Base-by-base conservation (phyloP, 2,329 filamentous ascomycete genomes). In the Arthrobotrys musiformis region DNA sequence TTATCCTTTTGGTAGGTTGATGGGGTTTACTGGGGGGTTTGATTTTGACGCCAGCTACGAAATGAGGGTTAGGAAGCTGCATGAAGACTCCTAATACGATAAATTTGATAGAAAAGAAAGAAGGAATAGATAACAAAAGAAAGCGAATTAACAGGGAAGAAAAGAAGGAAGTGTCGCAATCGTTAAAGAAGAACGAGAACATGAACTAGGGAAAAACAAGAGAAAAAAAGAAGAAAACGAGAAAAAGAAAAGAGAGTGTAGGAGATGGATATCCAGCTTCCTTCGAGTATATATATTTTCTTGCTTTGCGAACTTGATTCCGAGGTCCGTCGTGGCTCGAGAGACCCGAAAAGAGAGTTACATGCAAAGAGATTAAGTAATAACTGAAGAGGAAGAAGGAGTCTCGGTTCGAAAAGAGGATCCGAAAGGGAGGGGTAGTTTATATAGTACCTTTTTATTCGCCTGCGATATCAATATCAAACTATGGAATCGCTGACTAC, bases 371-470 rank as follows among this genome's bases (percentile, higher is more conserved):
- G 37, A 61, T 7, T 13, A 48, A 67, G 17, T 8, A 35, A 9
- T 22, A 40, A 56, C 42, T 42, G 52, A 15, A 17, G 24, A 35
- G 22, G 48, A 30, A 58, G 58, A 28, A 46, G 73, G 60, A 77
- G 62, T 77, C 66, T 50, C 42, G 40, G 58, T 24, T 48, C 44
- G 50, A 67, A 35, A 70, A 77, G 73, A 77, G 73, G 66, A 70
- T 77, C 24, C 54, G 58, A 40, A 70, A 77, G 73, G 73, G 73
- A 70, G 52, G 73, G 60, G 66, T 26, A 70, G 66, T 22, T 50
- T 77, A 70, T 77, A 77, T 77, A 75, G 60, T 44, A 76, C 64
- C 64, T 76, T 76, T n/a, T 33, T 58, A 58, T 33, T 64, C 33
- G 35, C 24, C 26, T 46, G 35, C 19, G 35, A 33, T 62, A 37